Evolutionary conservation across 2,329 filamentous ascomycete species (phyloP).

Genomic region (Elsinoe ampelina): DNA sequence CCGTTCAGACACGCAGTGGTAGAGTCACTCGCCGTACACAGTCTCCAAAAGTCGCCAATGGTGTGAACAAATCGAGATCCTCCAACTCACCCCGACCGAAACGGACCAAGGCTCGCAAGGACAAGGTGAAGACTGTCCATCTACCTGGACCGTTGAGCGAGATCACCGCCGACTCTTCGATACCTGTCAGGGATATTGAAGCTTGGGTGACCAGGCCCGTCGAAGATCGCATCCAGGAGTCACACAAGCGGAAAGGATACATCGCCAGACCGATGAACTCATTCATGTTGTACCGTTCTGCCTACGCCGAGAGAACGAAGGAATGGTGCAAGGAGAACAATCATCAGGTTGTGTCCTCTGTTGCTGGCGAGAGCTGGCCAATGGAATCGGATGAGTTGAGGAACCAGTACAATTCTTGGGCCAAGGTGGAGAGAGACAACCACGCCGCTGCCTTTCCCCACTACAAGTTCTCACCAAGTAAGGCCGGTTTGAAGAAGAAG

Average conservation of each 20-base stretch:
- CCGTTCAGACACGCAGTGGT: constrained; percentile 25
- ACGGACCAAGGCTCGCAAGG: constrained; percentile 31
- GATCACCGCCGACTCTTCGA: constrained; percentile 53
- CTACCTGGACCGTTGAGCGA: constrained; percentile 62
- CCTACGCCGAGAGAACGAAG: constrained; percentile 80
- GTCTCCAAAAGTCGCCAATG: constrained; percentile 27
- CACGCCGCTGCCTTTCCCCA: constrained; percentile 77
- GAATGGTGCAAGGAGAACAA: constrained; percentile 75
- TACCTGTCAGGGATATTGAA: constrained; percentile 68
- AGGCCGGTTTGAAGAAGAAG: constrained; percentile 42
- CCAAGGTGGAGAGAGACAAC: constrained; percentile 71
- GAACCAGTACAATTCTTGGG: constrained; percentile 67
- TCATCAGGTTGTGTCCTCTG: constrained; percentile 81
- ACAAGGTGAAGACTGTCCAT: constrained; percentile 37
- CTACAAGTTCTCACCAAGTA: constrained; percentile 86
- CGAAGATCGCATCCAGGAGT: constrained; percentile 56
- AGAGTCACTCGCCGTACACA: constrained; percentile 26
- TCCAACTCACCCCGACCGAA: constrained; percentile 31
- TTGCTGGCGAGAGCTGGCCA: constrained; percentile 81
- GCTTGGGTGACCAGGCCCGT: constrained; percentile 64
- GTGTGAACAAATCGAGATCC: constrained; percentile 22
- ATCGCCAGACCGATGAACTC: constrained; percentile 93
- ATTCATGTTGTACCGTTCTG: constrained; percentile 95
- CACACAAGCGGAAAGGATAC: constrained; percentile 61
- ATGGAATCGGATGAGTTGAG: constrained; percentile 65